These are phyloP conservation scores for Cryphonectria japonica DNA, from an alignment of 2,329 filamentous ascomycete species.

Conservation along the genomic window DNA sequence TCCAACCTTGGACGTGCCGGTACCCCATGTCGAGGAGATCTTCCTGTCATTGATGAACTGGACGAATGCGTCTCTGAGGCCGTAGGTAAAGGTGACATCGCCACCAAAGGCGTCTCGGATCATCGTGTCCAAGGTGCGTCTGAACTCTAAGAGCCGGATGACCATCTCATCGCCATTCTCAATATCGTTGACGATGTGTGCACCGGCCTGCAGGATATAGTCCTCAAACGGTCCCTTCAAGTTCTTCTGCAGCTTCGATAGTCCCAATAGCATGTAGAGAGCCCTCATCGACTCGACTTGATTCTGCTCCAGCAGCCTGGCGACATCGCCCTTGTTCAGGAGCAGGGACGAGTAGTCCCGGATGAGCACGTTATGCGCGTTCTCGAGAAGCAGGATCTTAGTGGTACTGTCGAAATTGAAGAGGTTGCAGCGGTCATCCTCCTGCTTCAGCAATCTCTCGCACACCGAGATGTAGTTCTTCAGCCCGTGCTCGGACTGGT, in stretches of 20 bases:
- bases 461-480: constrained; percentile 77
- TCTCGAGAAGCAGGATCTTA: constrained; percentile 72
- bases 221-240: constrained; percentile 75
- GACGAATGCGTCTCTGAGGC: constrained; percentile 82
- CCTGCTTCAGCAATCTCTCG: constrained; percentile 69
- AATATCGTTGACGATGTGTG: constrained; percentile 78
- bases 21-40: constrained; percentile 71
- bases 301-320: constrained; percentile 72
- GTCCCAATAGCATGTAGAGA: constrained; percentile 76
- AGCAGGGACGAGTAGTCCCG: constrained; percentile 68
- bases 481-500: constrained; percentile 65
- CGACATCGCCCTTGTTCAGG: constrained; percentile 68
- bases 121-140: constrained; percentile 76
- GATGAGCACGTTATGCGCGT: constrained; percentile 75
- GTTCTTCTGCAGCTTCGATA: constrained; percentile 70
- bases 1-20: constrained; percentile 89
- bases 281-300: constrained; percentile 72
- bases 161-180: constrained; percentile 85
- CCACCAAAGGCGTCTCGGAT: constrained; percentile 76
- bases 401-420: constrained; percentile 85
- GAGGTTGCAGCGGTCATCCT: constrained; percentile 76
- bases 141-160: constrained; percentile 76
- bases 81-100: constrained; percentile 76
- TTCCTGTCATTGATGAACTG: constrained; percentile 91
- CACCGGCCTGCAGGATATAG: constrained; percentile 78